Evolutionary conservation across 163 green algal genomes (phyloP).

Genomic region (Volvox carteri): DNA sequence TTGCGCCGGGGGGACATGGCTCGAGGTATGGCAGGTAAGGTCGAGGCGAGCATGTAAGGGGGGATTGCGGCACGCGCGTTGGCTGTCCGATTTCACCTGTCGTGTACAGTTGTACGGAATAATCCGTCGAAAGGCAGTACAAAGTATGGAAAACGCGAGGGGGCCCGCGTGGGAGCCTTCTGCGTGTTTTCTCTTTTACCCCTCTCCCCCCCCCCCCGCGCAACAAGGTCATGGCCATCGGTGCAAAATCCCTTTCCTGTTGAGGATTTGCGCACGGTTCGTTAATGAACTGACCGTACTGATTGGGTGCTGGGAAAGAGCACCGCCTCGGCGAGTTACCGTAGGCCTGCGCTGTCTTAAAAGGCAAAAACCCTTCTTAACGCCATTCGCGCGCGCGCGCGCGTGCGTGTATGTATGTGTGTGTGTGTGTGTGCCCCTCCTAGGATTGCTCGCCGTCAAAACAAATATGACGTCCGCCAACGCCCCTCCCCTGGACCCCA

Average conservation of each 20-base stretch:
- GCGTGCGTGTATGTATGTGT: background rate
- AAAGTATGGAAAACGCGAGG: too few species aligned
- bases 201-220: background rate
- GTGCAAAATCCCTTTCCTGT: too few species aligned
- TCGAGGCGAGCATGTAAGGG: background rate
- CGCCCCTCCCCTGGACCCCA: background rate
- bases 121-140: too few species aligned
- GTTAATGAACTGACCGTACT: too few species aligned
- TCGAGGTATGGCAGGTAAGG: conserved; percentile 76
- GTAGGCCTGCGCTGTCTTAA: background rate
- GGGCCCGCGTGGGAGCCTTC: too few species aligned
- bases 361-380: background rate
- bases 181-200: background rate
- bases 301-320: too few species aligned
- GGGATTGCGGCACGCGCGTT: too few species aligned
- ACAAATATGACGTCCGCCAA: background rate
- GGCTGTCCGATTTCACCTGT: too few species aligned
- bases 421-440: background rate
- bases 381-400: background rate
- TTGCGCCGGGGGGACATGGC: conserved; percentile 56
- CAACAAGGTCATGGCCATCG: too few species aligned
- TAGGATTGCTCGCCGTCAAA: background rate
- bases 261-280: too few species aligned
- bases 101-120: too few species aligned
- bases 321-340: too few species aligned